Conservation (phyloP, 1,139 yeast species). For the Saccharomyces pastorianus region DNA sequence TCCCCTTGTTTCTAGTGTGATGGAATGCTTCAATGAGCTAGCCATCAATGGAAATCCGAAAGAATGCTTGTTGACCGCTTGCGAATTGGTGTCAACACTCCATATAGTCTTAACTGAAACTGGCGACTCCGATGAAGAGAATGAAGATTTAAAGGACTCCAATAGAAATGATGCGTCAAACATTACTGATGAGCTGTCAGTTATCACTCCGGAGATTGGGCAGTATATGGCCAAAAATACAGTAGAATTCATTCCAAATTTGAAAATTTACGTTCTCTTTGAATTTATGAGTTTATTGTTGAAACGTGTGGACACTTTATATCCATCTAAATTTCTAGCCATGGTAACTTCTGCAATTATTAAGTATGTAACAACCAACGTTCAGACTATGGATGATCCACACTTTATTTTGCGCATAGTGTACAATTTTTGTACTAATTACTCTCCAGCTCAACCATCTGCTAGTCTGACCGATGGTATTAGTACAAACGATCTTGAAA, state of each 20-base stretch:
- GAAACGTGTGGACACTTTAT: conserved; percentile 42
- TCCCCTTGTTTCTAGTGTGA: conserved; percentile 25
- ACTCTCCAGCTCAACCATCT: conserved; percentile 21
- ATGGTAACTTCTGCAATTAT: conserved; percentile 53
- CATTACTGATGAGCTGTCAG: not conserved
- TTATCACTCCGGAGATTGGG: not conserved
- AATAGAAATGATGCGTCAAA: conserved; percentile 8
- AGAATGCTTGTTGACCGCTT: conserved; percentile 61
- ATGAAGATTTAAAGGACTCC: conserved; percentile 5
- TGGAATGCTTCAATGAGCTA: conserved; percentile 50
- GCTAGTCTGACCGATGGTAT: not conserved
- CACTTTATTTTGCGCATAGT: conserved; percentile 51
- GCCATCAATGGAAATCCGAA: conserved; percentile 68
- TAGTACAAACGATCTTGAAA: conserved; percentile 7
- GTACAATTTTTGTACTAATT: conserved; percentile 60
- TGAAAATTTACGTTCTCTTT: conserved; percentile 54
- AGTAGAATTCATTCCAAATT: conserved; percentile 15
- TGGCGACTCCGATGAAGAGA: conserved; percentile 11
- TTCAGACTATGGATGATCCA: conserved; percentile 28
- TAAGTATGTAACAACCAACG: conserved; percentile 41
- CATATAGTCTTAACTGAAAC: conserved; percentile 21
- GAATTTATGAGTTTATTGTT: conserved; percentile 53
- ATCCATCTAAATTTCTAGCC: conserved; percentile 70
- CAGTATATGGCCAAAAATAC: conserved; percentile 7
- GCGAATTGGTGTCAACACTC: conserved; percentile 48